Evolutionary conservation across 129 eudicot genomes (phyloP), one percentile per base, ranked within the genome.

Genomic region (Sambucus nigra): DNA sequence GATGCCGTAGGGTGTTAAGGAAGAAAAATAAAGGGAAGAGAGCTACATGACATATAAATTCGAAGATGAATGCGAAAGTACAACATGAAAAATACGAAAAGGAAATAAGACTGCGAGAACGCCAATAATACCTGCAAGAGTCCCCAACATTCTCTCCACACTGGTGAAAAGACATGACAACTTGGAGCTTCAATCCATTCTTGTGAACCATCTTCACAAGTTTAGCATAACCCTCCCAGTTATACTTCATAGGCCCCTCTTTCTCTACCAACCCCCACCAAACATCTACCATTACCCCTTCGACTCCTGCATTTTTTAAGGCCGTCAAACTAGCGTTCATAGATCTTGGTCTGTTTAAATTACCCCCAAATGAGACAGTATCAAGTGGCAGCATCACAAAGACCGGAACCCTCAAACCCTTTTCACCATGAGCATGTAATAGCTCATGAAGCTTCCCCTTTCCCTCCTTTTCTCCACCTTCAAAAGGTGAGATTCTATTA

Each of bases 141-240:
- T 91, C 98, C 50, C 98, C 98, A 39, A 91, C 98, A 65, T 91
- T 91, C 66, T 95, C 98, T 55, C 98, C 98, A 69, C 98, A 91
- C 59, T 79, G 98, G 66, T 91, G 98, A 69, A 91, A 85, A 57
- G 98, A 91, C 98, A 91, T 91, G 35, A 91, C 98, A 51, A 73
- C 95, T 79, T 91, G 98, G 18, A 91, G 81, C 79, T 91, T 91
- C 68, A 91, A 74, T 17, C 98, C 98, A 67, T 79, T 69, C 18
- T 52, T 80, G 61, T 85, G 80, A n/a, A 91, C 95, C 94, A 91
- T 81, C 8, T 85, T 70, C 53, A 91, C 77, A 47, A 91, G 94
- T 72, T 91, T 89, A 31, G 64, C 84, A 76, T 85, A 91, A 0
- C 87, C 95, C 42, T 85, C 98, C 98, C 98, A 91, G 47, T 91